Evolutionary conservation across 2,329 filamentous ascomycete species (phyloP).

Genomic region (Tolypocladium paradoxum): DNA sequence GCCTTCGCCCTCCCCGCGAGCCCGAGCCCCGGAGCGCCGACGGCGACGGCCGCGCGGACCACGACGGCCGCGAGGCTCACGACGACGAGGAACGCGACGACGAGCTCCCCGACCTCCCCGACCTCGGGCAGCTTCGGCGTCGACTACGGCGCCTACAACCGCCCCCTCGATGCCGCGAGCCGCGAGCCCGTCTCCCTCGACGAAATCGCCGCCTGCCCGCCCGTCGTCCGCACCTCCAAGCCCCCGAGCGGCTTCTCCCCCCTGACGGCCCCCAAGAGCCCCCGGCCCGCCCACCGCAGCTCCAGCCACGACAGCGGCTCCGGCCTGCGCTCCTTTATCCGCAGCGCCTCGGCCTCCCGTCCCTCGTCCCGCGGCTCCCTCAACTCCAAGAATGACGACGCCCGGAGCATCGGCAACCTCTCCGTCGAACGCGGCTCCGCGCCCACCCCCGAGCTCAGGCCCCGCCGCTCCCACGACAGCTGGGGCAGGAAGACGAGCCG

Average conservation of each 20-base stretch:
- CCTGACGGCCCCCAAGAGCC: conserved; percentile 52
- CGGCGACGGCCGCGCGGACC: too few relatives aligned
- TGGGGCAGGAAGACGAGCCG: conserved; percentile 48
- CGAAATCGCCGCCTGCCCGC: conserved; percentile 52
- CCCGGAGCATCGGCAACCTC: conserved; percentile 52
- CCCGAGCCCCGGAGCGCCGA: conserved; percentile 24
- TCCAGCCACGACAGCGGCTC: conserved; percentile 38
- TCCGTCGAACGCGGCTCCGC: conserved; percentile 49
- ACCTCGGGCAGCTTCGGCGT: conserved; percentile 51
- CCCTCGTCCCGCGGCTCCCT: conserved; percentile 49
- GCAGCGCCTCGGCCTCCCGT: conserved; percentile 33
- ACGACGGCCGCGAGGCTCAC: not conserved
- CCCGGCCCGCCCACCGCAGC: conserved; percentile 32
- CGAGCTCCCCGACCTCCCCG: conserved; percentile 18
- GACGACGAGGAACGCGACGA: not conserved
- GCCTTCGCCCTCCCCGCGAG: conserved; percentile 27
- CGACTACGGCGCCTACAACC: conserved; percentile 58
- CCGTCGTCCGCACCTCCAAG: conserved; percentile 72
- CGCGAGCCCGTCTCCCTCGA: conserved; percentile 40
- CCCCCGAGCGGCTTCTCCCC: conserved; percentile 66
- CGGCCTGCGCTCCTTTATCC: conserved; percentile 50
- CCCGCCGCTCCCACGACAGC: conserved; percentile 47
- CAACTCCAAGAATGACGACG: conserved; percentile 45
- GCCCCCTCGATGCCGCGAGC: conserved; percentile 36
- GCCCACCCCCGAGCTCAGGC: conserved; percentile 36